These are phyloP conservation scores for Aspergillus pseudoterreus DNA, from an alignment of 2,329 filamentous ascomycete species.

Conservation along the genomic window DNA sequence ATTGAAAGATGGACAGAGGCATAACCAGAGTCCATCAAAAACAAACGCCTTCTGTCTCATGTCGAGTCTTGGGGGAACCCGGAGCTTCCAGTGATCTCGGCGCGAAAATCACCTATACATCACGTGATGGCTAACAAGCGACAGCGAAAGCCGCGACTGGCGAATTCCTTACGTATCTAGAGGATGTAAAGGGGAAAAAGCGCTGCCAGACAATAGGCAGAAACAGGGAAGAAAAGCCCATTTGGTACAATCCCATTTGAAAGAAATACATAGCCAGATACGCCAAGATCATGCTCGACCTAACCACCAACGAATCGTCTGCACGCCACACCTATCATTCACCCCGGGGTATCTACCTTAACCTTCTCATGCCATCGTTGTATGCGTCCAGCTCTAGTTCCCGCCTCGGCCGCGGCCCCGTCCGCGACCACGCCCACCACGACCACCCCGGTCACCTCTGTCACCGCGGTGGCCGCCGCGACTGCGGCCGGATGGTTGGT, in stretches of 20 bases:
- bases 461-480: slow-evolving; percentile 31
- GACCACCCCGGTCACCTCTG: slow-evolving; percentile 38
- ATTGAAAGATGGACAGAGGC: slow-evolving; percentile 37
- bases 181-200: no score
- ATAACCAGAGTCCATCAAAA: slow-evolving; percentile 40
- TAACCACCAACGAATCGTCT: slow-evolving; percentile 26
- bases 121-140: slow-evolving; percentile 14
- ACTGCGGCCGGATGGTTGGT: slow-evolving; percentile 48
- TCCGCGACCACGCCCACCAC: slow-evolving; percentile 42
- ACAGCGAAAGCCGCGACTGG: background rate
- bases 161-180: background rate
- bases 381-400: slow-evolving; percentile 16
- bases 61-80: slow-evolving; percentile 13
- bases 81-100: background rate
- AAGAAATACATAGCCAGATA: slow-evolving; percentile 33
- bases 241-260: slow-evolving; percentile 25
- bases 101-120: background rate
- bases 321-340: slow-evolving; percentile 24
- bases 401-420: slow-evolving; percentile 42
- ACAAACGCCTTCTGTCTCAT: slow-evolving; percentile 33
- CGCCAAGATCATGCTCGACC: slow-evolving; percentile 39
- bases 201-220: no score
- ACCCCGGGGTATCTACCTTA: slow-evolving; percentile 36
- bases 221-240: slow-evolving; percentile 5
- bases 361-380: slow-evolving; percentile 15